Conservation (phyloP, 176 grass and related monocot genomes). For the Oryza rufipogon region DNA sequence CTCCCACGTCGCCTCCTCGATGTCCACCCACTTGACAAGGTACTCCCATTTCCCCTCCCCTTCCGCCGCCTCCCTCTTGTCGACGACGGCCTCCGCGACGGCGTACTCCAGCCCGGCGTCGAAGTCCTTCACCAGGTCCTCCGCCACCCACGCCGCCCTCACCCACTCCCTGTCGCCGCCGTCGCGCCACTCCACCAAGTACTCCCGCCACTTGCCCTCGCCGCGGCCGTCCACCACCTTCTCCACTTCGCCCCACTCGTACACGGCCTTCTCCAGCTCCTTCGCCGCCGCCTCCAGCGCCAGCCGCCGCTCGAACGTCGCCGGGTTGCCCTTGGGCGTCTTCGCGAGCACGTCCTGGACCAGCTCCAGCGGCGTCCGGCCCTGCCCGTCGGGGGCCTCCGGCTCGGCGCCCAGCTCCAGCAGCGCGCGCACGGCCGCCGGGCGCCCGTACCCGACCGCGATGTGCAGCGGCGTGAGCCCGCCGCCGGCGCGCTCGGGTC, state of each 20-base stretch:
- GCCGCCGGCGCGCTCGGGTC: constrained; percentile 60
- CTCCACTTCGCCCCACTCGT: constrained; percentile 95
- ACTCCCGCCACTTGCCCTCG: constrained; percentile 77
- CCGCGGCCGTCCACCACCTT: constrained; percentile 82
- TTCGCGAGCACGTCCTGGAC: constrained; percentile 67
- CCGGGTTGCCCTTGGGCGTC: constrained; percentile 74
- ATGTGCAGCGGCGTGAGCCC: constrained; percentile 80
- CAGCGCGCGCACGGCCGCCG: constrained; percentile 53
- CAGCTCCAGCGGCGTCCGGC: constrained; percentile 63
- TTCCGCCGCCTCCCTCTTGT: constrained; percentile 46
- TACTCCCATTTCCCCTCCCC: constrained; percentile 70
- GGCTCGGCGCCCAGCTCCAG: constrained; percentile 76
- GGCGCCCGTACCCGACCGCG: constrained; percentile 73
- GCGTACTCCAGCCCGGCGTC: constrained; percentile 87
- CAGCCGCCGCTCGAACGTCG: constrained; percentile 66
- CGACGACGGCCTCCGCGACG: constrained; percentile 72
- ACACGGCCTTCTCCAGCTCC: constrained; percentile 90
- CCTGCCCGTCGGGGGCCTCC: constrained; percentile 60
- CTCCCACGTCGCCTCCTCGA: constrained; percentile 84
- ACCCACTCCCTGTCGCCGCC: constrained; percentile 92
- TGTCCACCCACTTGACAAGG: constrained; percentile 95
- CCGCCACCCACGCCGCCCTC: constrained; percentile 74
- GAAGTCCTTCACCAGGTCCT: constrained; percentile 81
- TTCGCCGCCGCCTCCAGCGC: constrained; percentile 65
- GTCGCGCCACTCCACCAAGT: constrained; percentile 90